These are phyloP conservation scores for Colletotrichum phormii DNA, from an alignment of 2,329 filamentous ascomycete species.

Conservation along the genomic window DNA sequence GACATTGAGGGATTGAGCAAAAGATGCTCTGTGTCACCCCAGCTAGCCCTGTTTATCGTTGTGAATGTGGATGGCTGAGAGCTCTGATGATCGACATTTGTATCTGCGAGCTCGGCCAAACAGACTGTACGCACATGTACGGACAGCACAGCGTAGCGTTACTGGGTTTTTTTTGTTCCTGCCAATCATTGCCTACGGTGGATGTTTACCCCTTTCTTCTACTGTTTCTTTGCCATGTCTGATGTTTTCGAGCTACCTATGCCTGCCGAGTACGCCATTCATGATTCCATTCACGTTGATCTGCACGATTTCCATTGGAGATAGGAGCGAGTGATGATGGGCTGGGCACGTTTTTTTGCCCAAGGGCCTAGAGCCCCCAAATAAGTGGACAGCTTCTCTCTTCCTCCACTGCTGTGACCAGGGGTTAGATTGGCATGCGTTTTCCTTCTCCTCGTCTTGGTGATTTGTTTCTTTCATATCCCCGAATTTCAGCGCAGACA, in stretches of 20 bases:
- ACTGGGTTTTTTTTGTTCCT: not conserved
- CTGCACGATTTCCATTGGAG: not conserved
- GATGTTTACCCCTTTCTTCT: not conserved
- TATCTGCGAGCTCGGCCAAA: not conserved
- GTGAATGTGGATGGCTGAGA: not conserved
- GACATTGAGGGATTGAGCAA: not conserved
- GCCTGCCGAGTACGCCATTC: not conserved
- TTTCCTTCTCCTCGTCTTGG: not conserved
- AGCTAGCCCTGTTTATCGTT: not conserved
- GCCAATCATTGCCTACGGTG: not conserved
- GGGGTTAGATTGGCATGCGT: not conserved
- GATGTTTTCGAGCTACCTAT: not conserved
- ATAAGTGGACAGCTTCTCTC: not conserved
- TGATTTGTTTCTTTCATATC: not conserved
- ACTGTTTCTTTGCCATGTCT: not conserved
- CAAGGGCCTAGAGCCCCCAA: conserved; percentile 1
- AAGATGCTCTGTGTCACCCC: not conserved
- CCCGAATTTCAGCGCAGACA: not conserved
- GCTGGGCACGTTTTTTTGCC: not conserved
- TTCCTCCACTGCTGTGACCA: not conserved
- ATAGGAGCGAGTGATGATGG: not conserved
- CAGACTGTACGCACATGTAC: too few relatives aligned
- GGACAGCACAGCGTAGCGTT: not conserved
- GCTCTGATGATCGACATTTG: not conserved
- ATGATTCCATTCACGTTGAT: not conserved